Evolutionary conservation across 2,329 filamentous ascomycete species (phyloP).

Genomic region (Trichoderma sp.): DNA sequence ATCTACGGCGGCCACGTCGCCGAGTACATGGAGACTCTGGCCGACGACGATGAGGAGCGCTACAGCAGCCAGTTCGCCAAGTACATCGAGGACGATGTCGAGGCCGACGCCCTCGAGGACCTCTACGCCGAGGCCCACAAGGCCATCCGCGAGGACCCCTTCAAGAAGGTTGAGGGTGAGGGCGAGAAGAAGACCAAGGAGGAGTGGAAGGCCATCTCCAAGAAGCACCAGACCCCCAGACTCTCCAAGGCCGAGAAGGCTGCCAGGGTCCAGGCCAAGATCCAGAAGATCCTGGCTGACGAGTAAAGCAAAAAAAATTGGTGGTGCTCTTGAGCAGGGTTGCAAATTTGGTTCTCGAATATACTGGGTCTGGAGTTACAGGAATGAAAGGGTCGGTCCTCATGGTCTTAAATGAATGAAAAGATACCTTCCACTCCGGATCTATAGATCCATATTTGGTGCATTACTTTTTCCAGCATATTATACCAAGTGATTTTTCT

Average conservation of each 20-base stretch:
- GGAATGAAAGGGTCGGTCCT: conserved; percentile 42
- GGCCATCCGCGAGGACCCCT: conserved; percentile 96
- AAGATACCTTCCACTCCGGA: conserved; percentile 40
- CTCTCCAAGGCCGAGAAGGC: conserved; percentile 81
- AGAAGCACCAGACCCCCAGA: conserved; percentile 82
- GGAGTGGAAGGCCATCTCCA: conserved; percentile 91
- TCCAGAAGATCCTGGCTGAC: conserved; percentile 72
- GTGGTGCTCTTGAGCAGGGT: conserved; percentile 31
- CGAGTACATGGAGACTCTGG: conserved; percentile 99
- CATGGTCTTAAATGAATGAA: conserved; percentile 44
- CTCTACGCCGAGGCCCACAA: conserved; percentile 93
- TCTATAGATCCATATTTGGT: conserved; percentile 30
- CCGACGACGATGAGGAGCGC: conserved; percentile 99
- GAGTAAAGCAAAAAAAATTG: conserved; percentile 39
- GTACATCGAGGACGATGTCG: conserved; percentile 96
- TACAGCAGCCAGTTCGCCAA: conserved; percentile 98
- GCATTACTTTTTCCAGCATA: background rate
- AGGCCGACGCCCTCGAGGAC: conserved; percentile 96
- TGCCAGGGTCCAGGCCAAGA: conserved; percentile 85
- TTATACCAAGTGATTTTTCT: conserved; percentile 4
- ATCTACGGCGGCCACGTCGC: conserved; percentile 98
- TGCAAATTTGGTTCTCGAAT: conserved; percentile 32
- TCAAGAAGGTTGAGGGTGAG: conserved; percentile 81
- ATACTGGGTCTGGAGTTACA: conserved; percentile 46
- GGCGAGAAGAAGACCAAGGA: conserved; percentile 91